Percentiles rank a stretch among this genome's conserved stretches.
These are phyloP conservation scores for Porphyra umbilicalis DNA, from an alignment of 31 red algal species.

Conservation along the genomic window DNA sequence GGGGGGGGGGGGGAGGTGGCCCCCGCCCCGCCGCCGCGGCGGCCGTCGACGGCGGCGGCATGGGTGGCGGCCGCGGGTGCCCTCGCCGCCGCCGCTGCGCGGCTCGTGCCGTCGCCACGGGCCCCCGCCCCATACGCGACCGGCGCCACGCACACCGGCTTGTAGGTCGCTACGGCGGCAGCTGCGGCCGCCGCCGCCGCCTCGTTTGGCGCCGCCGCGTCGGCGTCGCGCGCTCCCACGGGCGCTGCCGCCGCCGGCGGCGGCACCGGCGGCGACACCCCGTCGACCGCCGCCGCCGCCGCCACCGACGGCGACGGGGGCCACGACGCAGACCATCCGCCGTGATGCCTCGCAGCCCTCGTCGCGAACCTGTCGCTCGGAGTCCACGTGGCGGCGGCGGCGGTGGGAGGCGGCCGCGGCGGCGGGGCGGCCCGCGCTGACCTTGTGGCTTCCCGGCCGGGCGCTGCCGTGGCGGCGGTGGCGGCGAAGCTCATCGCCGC, in stretches of 20 bases:
- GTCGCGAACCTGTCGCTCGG: background rate
- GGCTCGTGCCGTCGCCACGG: background rate
- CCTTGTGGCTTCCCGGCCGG: background rate
- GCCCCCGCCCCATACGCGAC: background rate
- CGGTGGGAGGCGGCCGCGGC: background rate
- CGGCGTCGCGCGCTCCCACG: background rate
- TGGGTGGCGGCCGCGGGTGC: background rate
- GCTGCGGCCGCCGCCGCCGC: background rate
- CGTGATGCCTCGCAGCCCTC: background rate
- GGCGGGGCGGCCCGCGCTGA: background rate
- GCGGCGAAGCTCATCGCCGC: background rate
- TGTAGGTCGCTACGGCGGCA: background rate
- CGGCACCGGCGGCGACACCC: background rate
- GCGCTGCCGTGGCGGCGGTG: background rate
- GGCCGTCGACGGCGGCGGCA: background rate
- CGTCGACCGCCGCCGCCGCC: too few relatives aligned
- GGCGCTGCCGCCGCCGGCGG: background rate
- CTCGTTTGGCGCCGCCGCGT: background rate
- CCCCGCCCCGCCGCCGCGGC: background rate
- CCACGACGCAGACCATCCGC: background rate
- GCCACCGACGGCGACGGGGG: too few relatives aligned
- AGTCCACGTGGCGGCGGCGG: background rate
- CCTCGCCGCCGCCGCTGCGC: background rate
- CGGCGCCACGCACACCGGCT: too few relatives aligned
- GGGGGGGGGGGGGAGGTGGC: background rate